Base-by-base conservation (phyloP, 345 rosid genomes). In the Euphorbia peplus region DNA sequence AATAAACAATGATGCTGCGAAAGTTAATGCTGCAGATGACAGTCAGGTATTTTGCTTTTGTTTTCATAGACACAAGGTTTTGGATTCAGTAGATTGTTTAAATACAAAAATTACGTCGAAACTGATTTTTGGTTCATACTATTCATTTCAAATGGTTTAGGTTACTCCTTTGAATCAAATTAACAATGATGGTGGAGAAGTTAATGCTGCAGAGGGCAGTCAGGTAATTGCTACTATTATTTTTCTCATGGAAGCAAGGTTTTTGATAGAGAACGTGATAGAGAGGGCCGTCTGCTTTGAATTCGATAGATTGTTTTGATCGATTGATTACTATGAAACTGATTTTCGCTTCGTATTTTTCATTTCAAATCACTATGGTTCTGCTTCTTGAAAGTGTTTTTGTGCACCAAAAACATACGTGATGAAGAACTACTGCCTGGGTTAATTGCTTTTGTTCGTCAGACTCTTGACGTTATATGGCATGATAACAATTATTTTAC, bases 21-120 rank as follows among this genome's bases (percentile, higher is more conserved):
- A 82, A 46, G 76, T 64, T 66, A 80, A 74, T 63, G 64, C 75
- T 76, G 82, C 81, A 69, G 79, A 44, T 72, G 80, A 73, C 65
- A 65, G 68, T 77, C 84, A 81, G 93, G 97, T 93, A 78, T n/a
- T 64, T 72, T 68, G 24, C 68, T 60, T 69, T 28, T 60, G 24
- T 35, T 58, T 54, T 51, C 47, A 65, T 57, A 32, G 35, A 21
- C 8, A 4, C 16, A 8, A 68, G 22, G 13, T 11, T 28, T 52
- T 24, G 50, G 3, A 41, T 53, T 24, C 16, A 0, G 30, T 9
- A 60, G 54, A 25, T 57, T 55, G 11, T 32, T n/a, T n/a, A n/a
- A n/a, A n/a, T n/a, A n/a, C n/a, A n/a, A n/a, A n/a, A 26, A 29
- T 42, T 47, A 19, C 61, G 13, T n/a, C n/a, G n/a, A n/a, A n/a